Base-by-base conservation (phyloP, 2,329 filamentous ascomycete species). In the Fusarium citri region DNA sequence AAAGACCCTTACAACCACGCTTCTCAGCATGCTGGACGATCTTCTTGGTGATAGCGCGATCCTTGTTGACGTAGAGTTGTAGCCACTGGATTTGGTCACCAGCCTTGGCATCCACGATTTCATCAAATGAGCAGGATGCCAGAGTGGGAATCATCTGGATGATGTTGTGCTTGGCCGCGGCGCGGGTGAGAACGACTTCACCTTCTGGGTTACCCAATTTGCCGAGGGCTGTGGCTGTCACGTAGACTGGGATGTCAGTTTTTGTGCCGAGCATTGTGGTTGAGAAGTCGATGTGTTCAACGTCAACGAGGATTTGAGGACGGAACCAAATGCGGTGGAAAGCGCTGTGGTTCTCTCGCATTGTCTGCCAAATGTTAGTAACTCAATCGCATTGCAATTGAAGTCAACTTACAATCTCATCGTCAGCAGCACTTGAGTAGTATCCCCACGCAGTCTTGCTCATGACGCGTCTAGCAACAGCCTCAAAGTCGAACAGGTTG, bases 141-240 rank as follows among this genome's bases (percentile, higher is more conserved):
- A 99, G 86, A 5, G 96, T 99, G 3, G 96, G 96, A 66, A 99
- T 98, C 96, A 99, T 99, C 82, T 99, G 96, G 66, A 98, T 88
- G 54, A 98, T 91, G 77, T 94, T 89, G 85, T 98, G 95, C 77
- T 92, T 93, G 78, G 87, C 86, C 3, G 96, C 91, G 18, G 94
- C 94, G 60, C 90, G 88, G 1, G 96, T 98, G 61, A 99, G 87
- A 12, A 97, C 85, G 8, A 98, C 94, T 80, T 99, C 96, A 74
- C 96, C 96, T 80, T 98, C 96, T 0, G 92, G 92, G 78, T 99
- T 88, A 62, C 96, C 96, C 6, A 99, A 89, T 82, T 98, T 98
- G 73, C 96, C 96, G 10, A 99, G 88, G 0, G 96, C 96, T 9
- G 96, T 98, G 46, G 96, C 96, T 2, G 96, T 98, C 22, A 99